Evolutionary conservation across 345 rosid species (phyloP), one percentile per base, ranked within the genome.

Genomic region (Excoecaria cochinchinensis): DNA sequence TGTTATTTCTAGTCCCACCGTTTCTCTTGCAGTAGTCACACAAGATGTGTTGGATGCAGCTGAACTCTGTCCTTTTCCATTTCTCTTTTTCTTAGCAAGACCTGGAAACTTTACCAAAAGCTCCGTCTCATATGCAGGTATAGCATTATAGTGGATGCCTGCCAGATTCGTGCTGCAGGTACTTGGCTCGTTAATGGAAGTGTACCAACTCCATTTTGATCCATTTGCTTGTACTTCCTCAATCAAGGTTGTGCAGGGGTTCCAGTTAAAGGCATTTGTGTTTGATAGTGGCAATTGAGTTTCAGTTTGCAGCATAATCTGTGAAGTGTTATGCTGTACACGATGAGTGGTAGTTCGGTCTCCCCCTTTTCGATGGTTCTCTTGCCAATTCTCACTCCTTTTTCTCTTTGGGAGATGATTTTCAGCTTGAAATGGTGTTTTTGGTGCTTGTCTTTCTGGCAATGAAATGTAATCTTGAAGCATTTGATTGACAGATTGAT

Each of bases 81-180:
- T 85, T 78, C 87, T 87, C 80, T 63, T 87, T 79, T 83, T 87
- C 84, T 82, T 88, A 68, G 65, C 73, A 61, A 71, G 74, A 17
- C 58, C 77, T 4, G 84, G 79, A 71, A 77, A 73, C 74, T 72
- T 76, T n/a, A 81, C 65, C 82, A 82, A 79, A 58, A 74, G 59
- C 51, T 42, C 25, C 14, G 69, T 60, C 75, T 83, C 79, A 81
- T 83, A 87, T 76, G 79, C 76, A 44, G 68, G 71, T 53, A 79
- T 73, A 67, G 78, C 84, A 81, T 83, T 79, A 55, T 86, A 88
- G 46, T 71, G 81, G 72, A 78, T 25, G 38, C 85, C 91, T 24
- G 58, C 44, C 13, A 70, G 36, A 77, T 87, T 89, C 46, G 73
- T 64, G 77, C 76, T 80, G 67, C 80, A 19, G 16, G 22, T 47